phyloP scores from a whole-genome alignment of 139 green algal genomes.

The Astrephomene gubernaculifera region DNA sequence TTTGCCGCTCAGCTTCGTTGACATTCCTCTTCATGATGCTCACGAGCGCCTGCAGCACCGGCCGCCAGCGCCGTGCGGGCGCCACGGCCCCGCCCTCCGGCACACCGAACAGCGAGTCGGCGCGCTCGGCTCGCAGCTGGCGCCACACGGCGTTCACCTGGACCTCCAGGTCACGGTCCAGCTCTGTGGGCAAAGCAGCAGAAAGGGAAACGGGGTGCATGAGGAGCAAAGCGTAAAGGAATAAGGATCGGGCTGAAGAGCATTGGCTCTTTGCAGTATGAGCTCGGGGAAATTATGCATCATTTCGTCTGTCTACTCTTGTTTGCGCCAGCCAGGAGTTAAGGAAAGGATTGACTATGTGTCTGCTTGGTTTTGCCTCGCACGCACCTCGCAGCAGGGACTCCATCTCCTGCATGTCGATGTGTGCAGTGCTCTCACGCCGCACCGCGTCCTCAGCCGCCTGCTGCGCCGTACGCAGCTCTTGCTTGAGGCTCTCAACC shows the following conservation, averaged over 20 bases:
- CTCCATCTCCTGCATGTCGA: slow-evolving; percentile 43
- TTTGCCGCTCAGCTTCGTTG: slow-evolving; percentile 39
- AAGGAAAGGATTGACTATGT: not conserved
- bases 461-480: slow-evolving; percentile 35
- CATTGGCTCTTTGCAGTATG: too few relatives aligned
- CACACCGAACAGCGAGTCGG: slow-evolving; percentile 42
- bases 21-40: slow-evolving; percentile 18
- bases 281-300: too few relatives aligned
- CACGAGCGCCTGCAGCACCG: slow-evolving; percentile 40
- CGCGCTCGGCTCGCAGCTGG: slow-evolving; percentile 35
- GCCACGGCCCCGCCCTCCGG: slow-evolving; percentile 17
- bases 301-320: too few relatives aligned
- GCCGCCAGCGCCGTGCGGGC: slow-evolving; percentile 37
- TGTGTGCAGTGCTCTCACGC: slow-evolving; percentile 21
- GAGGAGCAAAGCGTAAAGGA: too few relatives aligned
- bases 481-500: not conserved
- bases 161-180: slow-evolving; percentile 53
- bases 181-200: slow-evolving; percentile 24
- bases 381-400: slow-evolving; percentile 37
- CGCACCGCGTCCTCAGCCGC: slow-evolving; percentile 24
- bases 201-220: too few relatives aligned
- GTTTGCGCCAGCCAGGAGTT: too few relatives aligned
- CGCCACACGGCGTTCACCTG: slow-evolving; percentile 45
- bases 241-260: too few relatives aligned
- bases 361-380: too few relatives aligned